phyloP scores from a whole-genome alignment of 1,284 basidiomycete genomes.

The Omphalotus olearius region DNA sequence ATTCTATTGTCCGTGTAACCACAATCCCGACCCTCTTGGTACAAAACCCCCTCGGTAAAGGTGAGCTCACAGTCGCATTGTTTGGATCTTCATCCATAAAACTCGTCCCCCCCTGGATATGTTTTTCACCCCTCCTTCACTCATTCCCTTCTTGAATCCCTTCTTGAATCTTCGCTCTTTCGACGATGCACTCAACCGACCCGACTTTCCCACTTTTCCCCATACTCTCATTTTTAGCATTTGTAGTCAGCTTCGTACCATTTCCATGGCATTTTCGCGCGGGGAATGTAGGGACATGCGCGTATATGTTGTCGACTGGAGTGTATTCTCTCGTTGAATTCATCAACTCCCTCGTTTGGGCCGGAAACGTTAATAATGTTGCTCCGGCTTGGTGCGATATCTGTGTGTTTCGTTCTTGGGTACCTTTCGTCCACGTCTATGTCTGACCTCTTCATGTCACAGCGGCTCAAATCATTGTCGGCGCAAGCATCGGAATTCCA shows the following conservation, averaged over 20 bases:
- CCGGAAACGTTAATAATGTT: constrained; percentile 27
- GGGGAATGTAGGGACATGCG: constrained; percentile 41
- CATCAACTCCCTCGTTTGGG: constrained; percentile 43
- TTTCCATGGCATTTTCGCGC: constrained; percentile 39
- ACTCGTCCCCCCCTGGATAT: too few relatives aligned
- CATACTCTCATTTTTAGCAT: constrained; percentile 31
- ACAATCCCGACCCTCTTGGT: too few relatives aligned
- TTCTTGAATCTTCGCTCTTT: too few relatives aligned
- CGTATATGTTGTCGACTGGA: constrained; percentile 33
- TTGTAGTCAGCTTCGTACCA: constrained; percentile 35
- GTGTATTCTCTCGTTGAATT: constrained; percentile 30
- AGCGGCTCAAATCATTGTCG: constrained; percentile 21
- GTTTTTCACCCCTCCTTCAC: too few relatives aligned
- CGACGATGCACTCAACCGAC: constrained; percentile 14
- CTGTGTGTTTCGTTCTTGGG: constrained; percentile 26
- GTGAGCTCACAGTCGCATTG: too few relatives aligned
- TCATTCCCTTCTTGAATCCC: too few relatives aligned
- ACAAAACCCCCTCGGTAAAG: too few relatives aligned
- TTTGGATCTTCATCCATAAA: too few relatives aligned
- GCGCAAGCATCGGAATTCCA: constrained; percentile 22
- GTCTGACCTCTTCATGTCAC: neutral
- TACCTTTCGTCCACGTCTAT: constrained; percentile 1
- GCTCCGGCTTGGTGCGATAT: constrained; percentile 51
- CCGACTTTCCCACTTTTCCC: constrained; percentile 25
- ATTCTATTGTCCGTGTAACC: too few relatives aligned